A percentile compares a stretch with the other conserved stretches of the same genome.
Evolutionary conservation across 2,329 filamentous ascomycete species (phyloP).

Genomic region (Ophiostoma himal-ulmi): DNA sequence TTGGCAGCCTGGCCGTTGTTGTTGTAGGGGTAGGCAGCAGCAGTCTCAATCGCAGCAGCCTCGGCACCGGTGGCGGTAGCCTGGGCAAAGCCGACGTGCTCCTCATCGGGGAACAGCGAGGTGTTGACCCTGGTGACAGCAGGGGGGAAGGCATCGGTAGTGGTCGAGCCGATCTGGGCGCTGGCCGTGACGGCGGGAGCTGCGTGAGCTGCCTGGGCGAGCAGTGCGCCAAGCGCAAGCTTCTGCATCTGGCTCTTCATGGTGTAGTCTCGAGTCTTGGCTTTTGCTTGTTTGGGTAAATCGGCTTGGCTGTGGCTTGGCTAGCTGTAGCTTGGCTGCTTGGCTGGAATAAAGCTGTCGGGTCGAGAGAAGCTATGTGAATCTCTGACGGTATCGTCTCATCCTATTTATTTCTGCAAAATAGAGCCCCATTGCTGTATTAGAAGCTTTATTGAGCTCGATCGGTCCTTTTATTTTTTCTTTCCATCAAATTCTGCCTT

Average conservation of each 20-base stretch:
- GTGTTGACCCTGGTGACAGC: not conserved
- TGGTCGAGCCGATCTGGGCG: not conserved
- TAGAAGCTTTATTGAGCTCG: not conserved
- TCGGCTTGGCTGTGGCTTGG: not conserved
- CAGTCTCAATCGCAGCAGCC: not conserved
- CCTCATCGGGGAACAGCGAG: slow-evolving; percentile 1
- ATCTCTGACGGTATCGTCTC: not conserved
- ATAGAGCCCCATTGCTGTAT: not conserved
- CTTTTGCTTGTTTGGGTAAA: not conserved
- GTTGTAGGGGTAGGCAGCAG: slow-evolving; percentile 1
- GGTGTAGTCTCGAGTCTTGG: not conserved
- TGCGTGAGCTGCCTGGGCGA: not conserved
- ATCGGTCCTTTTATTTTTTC: not conserved
- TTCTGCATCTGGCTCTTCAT: slow-evolving; percentile 4
- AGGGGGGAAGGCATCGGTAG: not conserved
- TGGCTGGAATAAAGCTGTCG: slow-evolving; percentile 3
- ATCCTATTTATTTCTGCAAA: not conserved
- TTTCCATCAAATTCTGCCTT: not conserved
- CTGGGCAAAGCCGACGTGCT: not conserved
- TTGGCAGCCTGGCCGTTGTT: slow-evolving; percentile 11
- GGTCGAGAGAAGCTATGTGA: not conserved
- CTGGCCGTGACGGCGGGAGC: not conserved
- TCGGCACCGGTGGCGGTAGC: not conserved
- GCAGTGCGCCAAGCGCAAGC: slow-evolving; percentile 9
- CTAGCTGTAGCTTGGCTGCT: not conserved